A percentile compares a stretch with the other conserved stretches of the same genome.
Conservation (phyloP, 2,329 filamentous ascomycete genomes). For the Neopestalotiopsis clavispora region DNA sequence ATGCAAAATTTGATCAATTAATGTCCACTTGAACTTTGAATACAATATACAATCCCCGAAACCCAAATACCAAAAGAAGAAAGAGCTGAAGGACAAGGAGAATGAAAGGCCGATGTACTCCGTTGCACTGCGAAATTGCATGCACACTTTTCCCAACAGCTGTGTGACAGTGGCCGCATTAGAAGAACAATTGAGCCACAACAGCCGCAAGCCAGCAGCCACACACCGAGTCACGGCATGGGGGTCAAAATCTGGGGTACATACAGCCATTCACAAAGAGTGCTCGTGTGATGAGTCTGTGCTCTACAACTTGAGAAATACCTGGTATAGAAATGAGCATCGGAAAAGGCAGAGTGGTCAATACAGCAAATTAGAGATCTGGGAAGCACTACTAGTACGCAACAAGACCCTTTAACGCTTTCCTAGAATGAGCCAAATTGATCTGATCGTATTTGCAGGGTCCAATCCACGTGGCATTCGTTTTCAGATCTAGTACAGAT, state of each 20-base stretch:
- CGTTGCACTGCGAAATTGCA: neutral
- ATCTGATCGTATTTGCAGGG: too few species aligned
- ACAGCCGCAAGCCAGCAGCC: neutral
- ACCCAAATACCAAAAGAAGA: neutral
- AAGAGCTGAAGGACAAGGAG: neutral
- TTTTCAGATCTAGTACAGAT: too few species aligned
- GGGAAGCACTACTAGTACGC: too few species aligned
- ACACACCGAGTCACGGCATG: neutral
- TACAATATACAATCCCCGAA: neutral
- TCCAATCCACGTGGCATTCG: too few species aligned
- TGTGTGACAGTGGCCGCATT: neutral
- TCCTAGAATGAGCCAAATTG: too few species aligned
- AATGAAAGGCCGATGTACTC: neutral
- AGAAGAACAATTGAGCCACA: neutral
- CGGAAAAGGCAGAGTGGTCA: too few species aligned
- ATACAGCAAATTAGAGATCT: too few species aligned
- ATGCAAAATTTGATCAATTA: neutral
- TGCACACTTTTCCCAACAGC: neutral
- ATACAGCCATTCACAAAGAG: neutral
- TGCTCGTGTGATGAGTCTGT: neutral
- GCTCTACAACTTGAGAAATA: neutral
- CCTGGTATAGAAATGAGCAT: too few species aligned
- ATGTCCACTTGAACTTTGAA: neutral
- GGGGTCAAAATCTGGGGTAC: neutral
- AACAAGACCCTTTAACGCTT: too few species aligned